Conservation (phyloP, 129 eudicot species). For the Deinandra increscens region DNA sequence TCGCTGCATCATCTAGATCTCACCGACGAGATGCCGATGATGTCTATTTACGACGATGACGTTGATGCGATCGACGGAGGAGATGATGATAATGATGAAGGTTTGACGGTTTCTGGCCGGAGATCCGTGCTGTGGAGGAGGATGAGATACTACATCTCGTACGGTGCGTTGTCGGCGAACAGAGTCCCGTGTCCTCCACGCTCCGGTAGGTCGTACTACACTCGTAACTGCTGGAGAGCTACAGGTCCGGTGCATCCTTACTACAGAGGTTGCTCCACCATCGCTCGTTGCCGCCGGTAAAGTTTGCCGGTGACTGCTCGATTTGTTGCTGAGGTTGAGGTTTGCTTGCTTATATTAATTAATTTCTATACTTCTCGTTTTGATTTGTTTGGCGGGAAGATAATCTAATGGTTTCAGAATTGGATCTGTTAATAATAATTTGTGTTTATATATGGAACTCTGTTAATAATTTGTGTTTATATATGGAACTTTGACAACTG, state of each 20-base stretch:
- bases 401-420: background rate
- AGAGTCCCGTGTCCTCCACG: constrained; percentile 81
- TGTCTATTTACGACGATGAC: constrained; percentile 32
- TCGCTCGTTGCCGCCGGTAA: constrained; percentile 73
- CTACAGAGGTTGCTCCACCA: constrained; percentile 71
- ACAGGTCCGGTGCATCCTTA: constrained; percentile 66
- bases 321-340: background rate
- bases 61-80: constrained; percentile 1
- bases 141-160: constrained; percentile 55
- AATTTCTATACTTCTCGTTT: background rate
- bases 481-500: too few relatives aligned
- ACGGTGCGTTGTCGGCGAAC: constrained; percentile 75
- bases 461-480: too few relatives aligned
- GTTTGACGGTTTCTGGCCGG: constrained; percentile 19
- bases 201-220: constrained; percentile 79
- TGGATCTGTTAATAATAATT: background rate
- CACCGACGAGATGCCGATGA: constrained; percentile 25
- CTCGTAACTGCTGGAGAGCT: constrained; percentile 61
- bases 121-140: constrained; percentile 58
- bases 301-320: background rate
- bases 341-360: background rate
- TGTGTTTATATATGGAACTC: background rate
- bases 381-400: background rate
- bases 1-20: constrained; percentile 3
- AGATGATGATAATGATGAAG: constrained; percentile 21